phyloP scores from a whole-genome alignment of 495 filamentous ascomycete genomes.

The Halenospora varia region DNA sequence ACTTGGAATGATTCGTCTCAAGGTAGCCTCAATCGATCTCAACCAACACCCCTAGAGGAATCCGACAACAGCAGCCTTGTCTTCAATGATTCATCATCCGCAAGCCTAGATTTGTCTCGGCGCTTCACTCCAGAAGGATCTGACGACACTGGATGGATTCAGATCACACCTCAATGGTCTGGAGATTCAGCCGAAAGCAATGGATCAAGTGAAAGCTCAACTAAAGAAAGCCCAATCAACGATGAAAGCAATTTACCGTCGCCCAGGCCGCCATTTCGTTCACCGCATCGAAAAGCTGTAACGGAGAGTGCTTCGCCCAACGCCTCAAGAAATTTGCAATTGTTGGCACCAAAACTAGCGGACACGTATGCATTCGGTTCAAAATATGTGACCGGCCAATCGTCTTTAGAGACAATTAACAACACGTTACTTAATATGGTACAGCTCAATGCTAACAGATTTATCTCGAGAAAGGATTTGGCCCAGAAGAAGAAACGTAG shows the following conservation, averaged over 20 bases:
- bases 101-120: not conserved
- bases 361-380: not conserved
- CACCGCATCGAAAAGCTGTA: not conserved
- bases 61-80: not conserved
- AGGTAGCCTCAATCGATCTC: not conserved
- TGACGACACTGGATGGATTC: slow-evolving; percentile 4
- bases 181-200: slow-evolving; percentile 9
- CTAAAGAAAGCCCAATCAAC: not conserved
- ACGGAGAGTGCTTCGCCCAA: not conserved
- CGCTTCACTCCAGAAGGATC: slow-evolving; percentile 1
- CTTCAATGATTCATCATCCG: not conserved
- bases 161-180: slow-evolving; percentile 4
- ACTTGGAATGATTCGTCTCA: not conserved
- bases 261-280: not conserved
- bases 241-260: not conserved
- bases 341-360: slow-evolving; percentile 2
- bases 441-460: slow-evolving; percentile 1
- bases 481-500: slow-evolving; percentile 20
- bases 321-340: not conserved
- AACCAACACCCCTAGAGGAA: not conserved
- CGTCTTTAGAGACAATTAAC: not conserved
- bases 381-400: slow-evolving; percentile 3
- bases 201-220: slow-evolving; percentile 1
- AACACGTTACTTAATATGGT: not conserved
- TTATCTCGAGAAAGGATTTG: not conserved